phyloP scores from a whole-genome alignment of 768 basidiomycete genomes.

The Favolaschia claudopus region DNA sequence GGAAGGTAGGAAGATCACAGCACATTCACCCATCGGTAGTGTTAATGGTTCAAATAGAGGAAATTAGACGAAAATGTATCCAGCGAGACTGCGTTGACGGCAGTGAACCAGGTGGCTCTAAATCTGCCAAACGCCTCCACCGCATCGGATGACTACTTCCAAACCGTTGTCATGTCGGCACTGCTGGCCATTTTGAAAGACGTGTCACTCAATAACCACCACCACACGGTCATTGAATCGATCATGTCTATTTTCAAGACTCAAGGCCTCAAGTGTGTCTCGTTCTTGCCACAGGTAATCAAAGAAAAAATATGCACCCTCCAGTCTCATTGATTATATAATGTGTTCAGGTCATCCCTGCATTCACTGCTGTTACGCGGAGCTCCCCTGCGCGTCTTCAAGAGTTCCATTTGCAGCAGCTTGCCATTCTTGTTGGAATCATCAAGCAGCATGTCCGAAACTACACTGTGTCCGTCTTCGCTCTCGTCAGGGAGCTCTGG shows the following conservation, averaged over 20 bases:
- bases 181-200: slow-evolving; percentile 90
- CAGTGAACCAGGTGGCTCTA: slow-evolving; percentile 74
- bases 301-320: too few species aligned
- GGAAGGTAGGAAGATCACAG: slow-evolving; percentile 67
- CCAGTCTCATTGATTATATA: too few species aligned
- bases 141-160: slow-evolving; percentile 94
- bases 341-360: slow-evolving; percentile 82
- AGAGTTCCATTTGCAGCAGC: slow-evolving; percentile 94
- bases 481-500: slow-evolving; percentile 91
- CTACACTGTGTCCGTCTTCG: slow-evolving; percentile 86
- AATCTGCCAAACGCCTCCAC: slow-evolving; percentile 68
- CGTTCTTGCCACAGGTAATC: slow-evolving; percentile 89
- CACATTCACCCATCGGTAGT: background rate
- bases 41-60: slow-evolving; percentile 41
- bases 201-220: slow-evolving; percentile 82
- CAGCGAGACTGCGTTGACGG: slow-evolving; percentile 64
- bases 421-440: slow-evolving; percentile 93
- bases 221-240: slow-evolving; percentile 94
- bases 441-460: slow-evolving; percentile 98
- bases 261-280: slow-evolving; percentile 94
- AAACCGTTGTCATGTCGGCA: slow-evolving; percentile 91
- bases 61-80: slow-evolving; percentile 71
- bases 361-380: slow-evolving; percentile 88
- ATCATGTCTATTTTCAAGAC: slow-evolving; percentile 99
- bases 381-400: slow-evolving; percentile 83